phyloP scores from a whole-genome alignment of 2,329 filamentous ascomycete species.

The Penicillium sclerotiorum region DNA sequence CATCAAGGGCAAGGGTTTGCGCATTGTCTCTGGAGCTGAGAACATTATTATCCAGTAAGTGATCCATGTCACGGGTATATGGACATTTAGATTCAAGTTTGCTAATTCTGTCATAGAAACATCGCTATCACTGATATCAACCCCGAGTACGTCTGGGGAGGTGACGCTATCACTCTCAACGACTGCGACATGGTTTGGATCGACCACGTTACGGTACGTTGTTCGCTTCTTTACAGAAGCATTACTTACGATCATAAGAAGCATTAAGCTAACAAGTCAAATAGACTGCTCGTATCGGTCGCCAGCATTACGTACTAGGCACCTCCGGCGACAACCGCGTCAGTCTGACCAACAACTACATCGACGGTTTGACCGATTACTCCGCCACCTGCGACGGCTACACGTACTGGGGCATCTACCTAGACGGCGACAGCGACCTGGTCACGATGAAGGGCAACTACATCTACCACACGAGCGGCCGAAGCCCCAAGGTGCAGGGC shows the following conservation, averaged over 20 bases:
- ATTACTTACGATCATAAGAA: background rate
- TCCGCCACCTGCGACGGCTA: conserved; percentile 61
- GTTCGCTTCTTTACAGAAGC: no score
- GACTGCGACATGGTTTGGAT: conserved; percentile 51
- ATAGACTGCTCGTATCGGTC: conserved; percentile 60
- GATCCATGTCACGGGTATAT: background rate
- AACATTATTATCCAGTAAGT: conserved; percentile 61
- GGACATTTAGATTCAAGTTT: background rate
- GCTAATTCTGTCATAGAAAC: conserved; percentile 38
- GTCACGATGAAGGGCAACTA: conserved; percentile 65
- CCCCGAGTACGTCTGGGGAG: conserved; percentile 62
- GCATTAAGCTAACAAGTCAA: no score
- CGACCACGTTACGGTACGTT: conserved; percentile 51
- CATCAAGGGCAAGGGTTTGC: conserved; percentile 62
- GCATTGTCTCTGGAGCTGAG: conserved; percentile 49
- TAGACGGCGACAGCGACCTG: conserved; percentile 58
- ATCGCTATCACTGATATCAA: conserved; percentile 60
- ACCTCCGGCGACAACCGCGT: conserved; percentile 57
- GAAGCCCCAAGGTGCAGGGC: conserved; percentile 58
- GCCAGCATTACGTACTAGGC: conserved; percentile 64
- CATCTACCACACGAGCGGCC: conserved; percentile 61
- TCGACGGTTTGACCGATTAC: conserved; percentile 58
- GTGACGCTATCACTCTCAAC: conserved; percentile 60
- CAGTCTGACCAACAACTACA: conserved; percentile 63
- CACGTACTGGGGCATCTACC: conserved; percentile 64